Percentiles rank a stretch among this genome's conserved stretches.
Conservation (phyloP, 257 asterid genomes). For the Cinchona pubescens region DNA sequence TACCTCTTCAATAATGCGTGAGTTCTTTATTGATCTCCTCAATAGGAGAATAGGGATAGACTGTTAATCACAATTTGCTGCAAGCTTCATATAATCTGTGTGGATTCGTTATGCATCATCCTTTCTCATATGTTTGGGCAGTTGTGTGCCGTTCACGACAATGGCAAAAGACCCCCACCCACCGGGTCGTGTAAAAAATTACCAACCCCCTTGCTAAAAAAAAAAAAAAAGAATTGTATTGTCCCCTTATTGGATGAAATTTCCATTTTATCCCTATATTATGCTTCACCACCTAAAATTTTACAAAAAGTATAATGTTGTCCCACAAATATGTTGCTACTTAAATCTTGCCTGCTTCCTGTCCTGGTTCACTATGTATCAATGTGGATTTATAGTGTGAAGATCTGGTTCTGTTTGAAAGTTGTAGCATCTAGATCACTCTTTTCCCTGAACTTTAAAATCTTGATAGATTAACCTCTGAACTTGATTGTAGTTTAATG, state of each 20-base stretch:
- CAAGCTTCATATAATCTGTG: neutral
- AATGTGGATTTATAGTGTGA: neutral
- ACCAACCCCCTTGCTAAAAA: too few species aligned
- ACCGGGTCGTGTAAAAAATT: too few species aligned
- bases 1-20: constrained; percentile 71
- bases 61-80: neutral
- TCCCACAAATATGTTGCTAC: too few species aligned
- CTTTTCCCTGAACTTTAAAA: neutral
- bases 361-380: neutral
- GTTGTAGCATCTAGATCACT: neutral
- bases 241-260: too few species aligned
- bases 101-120: neutral
- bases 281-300: too few species aligned
- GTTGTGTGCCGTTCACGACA: neutral
- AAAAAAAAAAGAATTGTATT: too few species aligned
- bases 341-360: too few species aligned
- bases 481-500: neutral
- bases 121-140: neutral
- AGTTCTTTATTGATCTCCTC: constrained; percentile 28
- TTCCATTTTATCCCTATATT: too few species aligned
- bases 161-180: too few species aligned
- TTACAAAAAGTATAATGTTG: too few species aligned
- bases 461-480: neutral
- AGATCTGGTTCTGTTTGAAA: neutral
- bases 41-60: neutral